Evolutionary conservation across 169 alveolate species (phyloP).

Genomic region (Eimeria tenella): DNA sequence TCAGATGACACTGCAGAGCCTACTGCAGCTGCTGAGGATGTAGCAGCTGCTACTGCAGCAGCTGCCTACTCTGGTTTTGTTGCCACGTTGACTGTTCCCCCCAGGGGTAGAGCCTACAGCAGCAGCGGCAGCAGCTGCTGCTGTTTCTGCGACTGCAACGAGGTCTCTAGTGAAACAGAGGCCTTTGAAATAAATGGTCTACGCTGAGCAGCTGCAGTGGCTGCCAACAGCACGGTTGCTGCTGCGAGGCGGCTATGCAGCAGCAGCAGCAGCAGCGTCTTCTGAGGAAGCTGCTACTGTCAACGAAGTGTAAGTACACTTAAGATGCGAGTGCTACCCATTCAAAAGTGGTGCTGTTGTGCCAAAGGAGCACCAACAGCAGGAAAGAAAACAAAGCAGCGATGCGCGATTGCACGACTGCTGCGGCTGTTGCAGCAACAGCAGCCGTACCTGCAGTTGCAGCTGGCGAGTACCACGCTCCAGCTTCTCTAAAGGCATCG

Average conservation of each 20-base stretch:
- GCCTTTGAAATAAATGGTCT: not conserved
- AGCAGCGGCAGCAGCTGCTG: constrained; percentile 64
- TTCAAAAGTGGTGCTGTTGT: constrained; percentile 32
- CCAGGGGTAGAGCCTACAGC: constrained; percentile 48
- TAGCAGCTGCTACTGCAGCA: constrained; percentile 22
- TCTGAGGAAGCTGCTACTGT: constrained; percentile 18
- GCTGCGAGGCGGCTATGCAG: constrained; percentile 41
- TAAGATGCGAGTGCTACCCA: constrained; percentile 9
- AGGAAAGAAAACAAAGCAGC: not conserved
- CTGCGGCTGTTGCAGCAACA: constrained; percentile 6
- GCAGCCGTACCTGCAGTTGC: constrained; percentile 29
- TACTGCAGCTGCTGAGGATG: not conserved
- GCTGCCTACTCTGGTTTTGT: not conserved
- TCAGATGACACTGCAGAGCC: constrained; percentile 5
- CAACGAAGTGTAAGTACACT: not conserved
- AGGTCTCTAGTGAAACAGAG: constrained; percentile 24
- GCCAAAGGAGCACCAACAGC: constrained; percentile 23
- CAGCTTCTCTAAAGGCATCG: not conserved
- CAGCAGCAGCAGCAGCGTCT: constrained; percentile 54
- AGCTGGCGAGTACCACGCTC: not conserved
- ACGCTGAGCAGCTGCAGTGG: constrained; percentile 1
- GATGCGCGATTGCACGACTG: constrained; percentile 49
- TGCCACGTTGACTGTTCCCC: not conserved
- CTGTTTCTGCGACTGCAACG: constrained; percentile 41
- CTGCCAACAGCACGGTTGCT: constrained; percentile 48